These are phyloP conservation scores for Plasmodium gaboni DNA, from an alignment of 169 alveolate genomes.

Conservation along the genomic window DNA sequence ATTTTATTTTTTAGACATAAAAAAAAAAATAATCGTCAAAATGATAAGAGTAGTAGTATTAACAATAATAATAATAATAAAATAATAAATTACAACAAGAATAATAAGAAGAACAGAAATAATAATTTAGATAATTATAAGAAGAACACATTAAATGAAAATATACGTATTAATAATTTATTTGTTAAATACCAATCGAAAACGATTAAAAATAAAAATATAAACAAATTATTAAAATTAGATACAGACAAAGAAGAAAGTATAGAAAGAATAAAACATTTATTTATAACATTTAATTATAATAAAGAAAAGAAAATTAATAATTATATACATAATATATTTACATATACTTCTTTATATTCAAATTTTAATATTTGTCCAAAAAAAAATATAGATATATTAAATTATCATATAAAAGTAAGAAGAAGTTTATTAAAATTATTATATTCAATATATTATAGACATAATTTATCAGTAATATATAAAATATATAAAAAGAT, in stretches of 20 bases:
- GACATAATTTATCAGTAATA: slow-evolving; percentile 41
- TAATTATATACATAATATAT: slow-evolving; percentile 44
- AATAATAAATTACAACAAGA: too few species aligned
- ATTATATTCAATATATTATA: slow-evolving; percentile 55
- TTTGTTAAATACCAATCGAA: slow-evolving; percentile 35
- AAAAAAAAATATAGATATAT: slow-evolving; percentile 37
- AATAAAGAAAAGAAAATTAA: slow-evolving; percentile 68
- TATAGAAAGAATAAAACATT: slow-evolving; percentile 43
- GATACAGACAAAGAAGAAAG: slow-evolving; percentile 24
- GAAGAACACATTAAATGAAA: not conserved
- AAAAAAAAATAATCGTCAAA: not conserved
- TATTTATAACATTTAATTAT: slow-evolving; percentile 53
- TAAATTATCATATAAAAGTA: slow-evolving; percentile 19
- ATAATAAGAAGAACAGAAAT: too few species aligned
- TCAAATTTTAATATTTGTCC: slow-evolving; percentile 52
- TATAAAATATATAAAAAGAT: slow-evolving; percentile 59
- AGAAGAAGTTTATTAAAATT: slow-evolving; percentile 24
- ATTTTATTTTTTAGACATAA: too few species aligned
- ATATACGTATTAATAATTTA: slow-evolving; percentile 14
- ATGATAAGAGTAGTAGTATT: not conserved
- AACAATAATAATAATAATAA: too few species aligned
- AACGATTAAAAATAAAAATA: slow-evolving; percentile 11
- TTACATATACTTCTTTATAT: slow-evolving; percentile 38
- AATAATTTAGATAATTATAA: not conserved
- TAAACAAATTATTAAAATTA: slow-evolving; percentile 20